Evolutionary conservation across 164 flowering plant species (phyloP).

Genomic region (Warburgia ugandensis): DNA sequence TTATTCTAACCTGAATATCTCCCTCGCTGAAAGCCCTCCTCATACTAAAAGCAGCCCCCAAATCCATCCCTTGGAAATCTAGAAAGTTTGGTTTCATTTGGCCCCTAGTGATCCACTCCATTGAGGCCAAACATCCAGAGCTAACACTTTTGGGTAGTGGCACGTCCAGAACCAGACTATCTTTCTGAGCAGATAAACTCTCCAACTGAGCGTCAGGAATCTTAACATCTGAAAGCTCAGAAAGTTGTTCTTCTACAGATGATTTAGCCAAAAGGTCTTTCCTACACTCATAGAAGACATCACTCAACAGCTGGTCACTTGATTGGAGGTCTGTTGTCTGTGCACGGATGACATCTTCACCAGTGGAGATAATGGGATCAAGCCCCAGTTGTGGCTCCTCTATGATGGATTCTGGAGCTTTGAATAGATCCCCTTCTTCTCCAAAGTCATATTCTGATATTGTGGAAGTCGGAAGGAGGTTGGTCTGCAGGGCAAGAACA

Average conservation of each 20-base stretch:
- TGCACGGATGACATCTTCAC: constrained; percentile 51
- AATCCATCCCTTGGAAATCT: constrained; percentile 56
- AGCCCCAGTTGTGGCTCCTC: constrained; percentile 49
- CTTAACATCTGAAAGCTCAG: background rate
- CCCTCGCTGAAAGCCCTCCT: constrained; percentile 95
- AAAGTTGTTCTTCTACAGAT: constrained; percentile 21
- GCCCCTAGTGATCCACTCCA: constrained; percentile 49
- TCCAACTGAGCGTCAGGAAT: no score
- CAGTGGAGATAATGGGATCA: constrained; percentile 74
- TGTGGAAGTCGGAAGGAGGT: constrained; percentile 31
- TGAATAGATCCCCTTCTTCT: constrained; percentile 87
- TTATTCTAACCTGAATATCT: constrained; percentile 82
- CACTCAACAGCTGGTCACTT: constrained; percentile 46
- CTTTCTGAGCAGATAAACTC: no score
- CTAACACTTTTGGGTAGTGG: constrained; percentile 63
- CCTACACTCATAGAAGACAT: constrained; percentile 66
- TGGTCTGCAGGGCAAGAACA: constrained; percentile 2
- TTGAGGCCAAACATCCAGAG: constrained; percentile 58
- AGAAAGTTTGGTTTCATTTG: constrained; percentile 46
- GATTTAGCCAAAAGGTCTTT: constrained; percentile 66
- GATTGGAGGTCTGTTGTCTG: constrained; percentile 49
- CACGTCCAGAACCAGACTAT: constrained; percentile 18
- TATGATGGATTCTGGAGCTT: constrained; percentile 66
- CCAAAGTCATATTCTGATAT: constrained; percentile 72
- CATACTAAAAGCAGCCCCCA: constrained; percentile 69